phyloP scores from a whole-genome alignment of 305 asterid species.

The Nicotiana rustica region DNA sequence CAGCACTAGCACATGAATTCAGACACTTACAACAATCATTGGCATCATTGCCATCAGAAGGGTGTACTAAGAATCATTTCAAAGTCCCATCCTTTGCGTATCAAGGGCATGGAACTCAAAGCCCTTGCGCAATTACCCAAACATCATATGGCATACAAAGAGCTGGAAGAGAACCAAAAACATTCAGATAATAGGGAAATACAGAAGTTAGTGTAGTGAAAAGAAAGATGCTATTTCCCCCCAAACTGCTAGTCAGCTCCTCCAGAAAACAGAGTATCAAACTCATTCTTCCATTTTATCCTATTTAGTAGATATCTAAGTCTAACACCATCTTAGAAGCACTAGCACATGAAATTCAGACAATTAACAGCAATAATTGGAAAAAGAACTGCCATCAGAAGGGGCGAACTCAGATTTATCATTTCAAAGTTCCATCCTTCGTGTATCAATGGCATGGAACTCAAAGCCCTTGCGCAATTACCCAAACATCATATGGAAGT shows the following conservation, averaged over 20 bases:
- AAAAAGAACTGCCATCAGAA: conserved; percentile 25
- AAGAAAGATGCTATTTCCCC: neutral
- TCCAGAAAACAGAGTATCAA: neutral
- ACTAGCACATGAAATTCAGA: neutral
- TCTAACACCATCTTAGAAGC: neutral
- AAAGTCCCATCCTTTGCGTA: conserved; percentile 14
- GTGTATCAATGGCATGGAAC: conserved; percentile 11
- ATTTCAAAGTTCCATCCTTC: conserved; percentile 28
- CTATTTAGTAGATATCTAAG: neutral
- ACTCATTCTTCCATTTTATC: neutral
- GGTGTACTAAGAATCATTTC: conserved; percentile 3
- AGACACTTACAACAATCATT: neutral
- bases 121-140: conserved; percentile 32
- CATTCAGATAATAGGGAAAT: neutral
- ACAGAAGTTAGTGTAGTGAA: neutral
- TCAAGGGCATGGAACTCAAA: conserved; percentile 26
- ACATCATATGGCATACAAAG: conserved; percentile 10
- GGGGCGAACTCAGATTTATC: conserved; percentile 13
- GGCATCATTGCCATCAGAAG: conserved; percentile 3
- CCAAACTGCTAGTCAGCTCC: neutral
- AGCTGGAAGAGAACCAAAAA: conserved; percentile 16
- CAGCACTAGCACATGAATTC: conserved; percentile 10
- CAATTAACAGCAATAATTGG: neutral
- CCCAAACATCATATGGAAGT: conserved; percentile 28
- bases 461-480: conserved; percentile 33